These are phyloP conservation scores for Penicillium sp. DNA, from an alignment of 2,329 filamentous ascomycete species.

Conservation along the genomic window DNA sequence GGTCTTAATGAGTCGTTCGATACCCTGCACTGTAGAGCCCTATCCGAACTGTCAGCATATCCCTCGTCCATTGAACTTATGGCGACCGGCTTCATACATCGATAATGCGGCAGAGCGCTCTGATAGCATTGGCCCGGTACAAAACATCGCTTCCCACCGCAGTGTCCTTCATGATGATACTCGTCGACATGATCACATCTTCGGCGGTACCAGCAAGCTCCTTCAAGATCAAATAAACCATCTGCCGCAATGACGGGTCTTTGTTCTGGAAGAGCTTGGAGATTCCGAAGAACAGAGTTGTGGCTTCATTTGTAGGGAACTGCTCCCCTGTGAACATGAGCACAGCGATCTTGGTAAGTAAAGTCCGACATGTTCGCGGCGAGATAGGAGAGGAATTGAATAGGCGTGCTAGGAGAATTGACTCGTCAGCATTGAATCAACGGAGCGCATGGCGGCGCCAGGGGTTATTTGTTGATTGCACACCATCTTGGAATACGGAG, in stretches of 20 bases:
- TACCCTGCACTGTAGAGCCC: constrained; percentile 93
- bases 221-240: constrained; percentile 98
- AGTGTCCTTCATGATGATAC: constrained; percentile 99
- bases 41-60: constrained; percentile 39
- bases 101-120: constrained; percentile 92
- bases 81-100: constrained; percentile 58
- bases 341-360: constrained; percentile 94
- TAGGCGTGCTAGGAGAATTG: constrained; percentile 66
- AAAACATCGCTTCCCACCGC: constrained; percentile 90
- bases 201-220: constrained; percentile 92
- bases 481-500: constrained; percentile 98
- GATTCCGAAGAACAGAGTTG: constrained; percentile 96
- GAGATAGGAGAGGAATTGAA: constrained; percentile 98
- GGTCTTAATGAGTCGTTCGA: constrained; percentile 97
- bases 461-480: constrained; percentile 30
- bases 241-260: constrained; percentile 94
- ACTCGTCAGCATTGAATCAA: constrained; percentile 15
- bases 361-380: constrained; percentile 93
- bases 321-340: constrained; percentile 95
- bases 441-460: constrained; percentile 21
- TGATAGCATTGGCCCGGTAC: constrained; percentile 92
- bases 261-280: constrained; percentile 99
- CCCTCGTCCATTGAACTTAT: not conserved
- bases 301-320: constrained; percentile 96
- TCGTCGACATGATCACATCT: constrained; percentile 99